phyloP scores from a whole-genome alignment of 177 flowering plant genomes.

The Vitis hybrid region DNA sequence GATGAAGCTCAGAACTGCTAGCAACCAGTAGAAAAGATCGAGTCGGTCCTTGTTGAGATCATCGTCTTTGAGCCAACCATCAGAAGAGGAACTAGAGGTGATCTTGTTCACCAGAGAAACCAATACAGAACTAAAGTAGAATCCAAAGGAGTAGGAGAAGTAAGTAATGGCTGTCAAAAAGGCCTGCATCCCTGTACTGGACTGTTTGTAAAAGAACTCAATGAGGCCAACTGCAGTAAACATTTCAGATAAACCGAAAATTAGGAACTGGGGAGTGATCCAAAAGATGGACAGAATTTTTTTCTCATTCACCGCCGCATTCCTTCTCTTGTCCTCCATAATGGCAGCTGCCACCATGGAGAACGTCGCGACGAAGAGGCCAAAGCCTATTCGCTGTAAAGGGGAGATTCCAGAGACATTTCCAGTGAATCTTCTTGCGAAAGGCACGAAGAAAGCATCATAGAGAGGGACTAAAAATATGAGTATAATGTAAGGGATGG shows the following conservation, averaged over 20 bases:
- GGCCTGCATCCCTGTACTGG: conserved; percentile 75
- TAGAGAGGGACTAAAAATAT: conserved; percentile 79
- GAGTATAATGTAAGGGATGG: conserved; percentile 84
- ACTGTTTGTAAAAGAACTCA: conserved; percentile 91
- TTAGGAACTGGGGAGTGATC: conserved; percentile 80
- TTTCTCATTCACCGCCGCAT: conserved; percentile 24
- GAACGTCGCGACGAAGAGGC: conserved; percentile 70
- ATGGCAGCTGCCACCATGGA: conserved; percentile 89
- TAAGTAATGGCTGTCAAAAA: conserved; percentile 87
- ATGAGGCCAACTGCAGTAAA: conserved; percentile 86
- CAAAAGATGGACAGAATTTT: conserved; percentile 66
- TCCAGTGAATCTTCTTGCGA: conserved; percentile 58
- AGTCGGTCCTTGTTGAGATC: conserved; percentile 83
- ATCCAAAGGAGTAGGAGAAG: conserved; percentile 93
- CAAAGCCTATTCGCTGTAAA: conserved; percentile 61
- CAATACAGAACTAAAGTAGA: conserved; percentile 75
- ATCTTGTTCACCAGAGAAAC: conserved; percentile 80
- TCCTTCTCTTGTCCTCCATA: conserved; percentile 69
- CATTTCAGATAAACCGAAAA: conserved; percentile 91
- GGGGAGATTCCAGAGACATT: conserved; percentile 71
- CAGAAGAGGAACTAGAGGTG: conserved; percentile 39
- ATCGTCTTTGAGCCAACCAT: conserved; percentile 80
- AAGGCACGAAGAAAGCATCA: conserved; percentile 62
- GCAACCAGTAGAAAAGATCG: conserved; percentile 88
- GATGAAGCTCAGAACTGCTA: conserved; percentile 77